Conservation (phyloP, 352 stramenopile genomes). For the Globisporangium mamillatum region DNA sequence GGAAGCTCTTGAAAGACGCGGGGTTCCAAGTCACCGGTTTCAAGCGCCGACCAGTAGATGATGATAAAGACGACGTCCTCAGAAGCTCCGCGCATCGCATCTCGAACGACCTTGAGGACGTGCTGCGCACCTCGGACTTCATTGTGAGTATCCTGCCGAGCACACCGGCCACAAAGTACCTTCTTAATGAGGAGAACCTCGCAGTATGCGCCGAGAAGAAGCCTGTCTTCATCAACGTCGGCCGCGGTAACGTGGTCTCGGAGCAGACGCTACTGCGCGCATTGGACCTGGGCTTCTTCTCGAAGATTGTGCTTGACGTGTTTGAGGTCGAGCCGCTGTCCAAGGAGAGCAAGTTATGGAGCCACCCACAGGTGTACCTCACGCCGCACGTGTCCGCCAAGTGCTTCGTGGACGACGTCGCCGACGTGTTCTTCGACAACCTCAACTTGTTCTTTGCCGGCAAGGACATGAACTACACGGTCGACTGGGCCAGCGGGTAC, state of each 20-base stretch:
- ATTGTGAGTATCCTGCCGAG: constrained; percentile 82
- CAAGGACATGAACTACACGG: constrained; percentile 38
- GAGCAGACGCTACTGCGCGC: constrained; percentile 67
- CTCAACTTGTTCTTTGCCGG: constrained; percentile 38
- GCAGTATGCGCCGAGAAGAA: constrained; percentile 35
- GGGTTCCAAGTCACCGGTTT: constrained; percentile 67
- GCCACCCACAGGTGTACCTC: constrained; percentile 52
- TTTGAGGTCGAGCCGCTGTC: constrained; percentile 52
- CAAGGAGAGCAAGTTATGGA: constrained; percentile 60
- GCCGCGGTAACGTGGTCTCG: constrained; percentile 76
- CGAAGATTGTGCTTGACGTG: constrained; percentile 59
- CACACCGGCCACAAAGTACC: constrained; percentile 57
- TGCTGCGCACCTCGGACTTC: constrained; percentile 66
- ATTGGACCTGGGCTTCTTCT: constrained; percentile 60
- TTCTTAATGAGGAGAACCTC: constrained; percentile 56
- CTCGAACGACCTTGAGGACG: constrained; percentile 42
- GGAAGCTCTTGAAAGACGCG: constrained; percentile 38
- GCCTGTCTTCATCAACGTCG: constrained; percentile 87
- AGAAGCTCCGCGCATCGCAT: constrained; percentile 33
- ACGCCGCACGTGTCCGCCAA: constrained; percentile 83
- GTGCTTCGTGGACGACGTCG: constrained; percentile 74
- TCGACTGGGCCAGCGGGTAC: constrained; percentile 58
- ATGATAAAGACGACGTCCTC: constrained; percentile 8
- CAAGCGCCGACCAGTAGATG: constrained; percentile 47
- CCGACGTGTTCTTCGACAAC: constrained; percentile 70